phyloP scores from a whole-genome alignment of 1,284 basidiomycete species.

The Malassezia obtusa region DNA sequence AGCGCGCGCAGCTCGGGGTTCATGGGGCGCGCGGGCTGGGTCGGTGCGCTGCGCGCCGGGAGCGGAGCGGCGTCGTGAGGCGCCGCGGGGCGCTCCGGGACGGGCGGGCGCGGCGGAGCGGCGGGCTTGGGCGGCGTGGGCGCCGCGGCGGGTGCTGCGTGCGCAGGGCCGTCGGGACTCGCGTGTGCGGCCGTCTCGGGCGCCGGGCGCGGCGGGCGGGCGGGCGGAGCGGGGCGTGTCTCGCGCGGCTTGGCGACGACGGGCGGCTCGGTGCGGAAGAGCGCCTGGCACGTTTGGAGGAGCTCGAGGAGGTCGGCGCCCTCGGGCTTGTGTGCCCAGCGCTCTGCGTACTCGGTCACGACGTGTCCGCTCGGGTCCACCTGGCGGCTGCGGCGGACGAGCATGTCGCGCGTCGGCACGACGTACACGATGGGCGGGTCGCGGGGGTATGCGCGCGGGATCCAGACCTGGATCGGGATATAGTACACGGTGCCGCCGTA shows the following conservation, averaged over 20 bases:
- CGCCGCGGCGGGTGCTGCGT: not conserved
- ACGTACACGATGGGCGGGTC: constrained; percentile 83
- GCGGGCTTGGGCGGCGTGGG: not conserved
- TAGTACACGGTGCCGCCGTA: constrained; percentile 74
- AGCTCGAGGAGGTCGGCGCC: constrained; percentile 53
- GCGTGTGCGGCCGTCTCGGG: not conserved
- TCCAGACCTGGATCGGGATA: constrained; percentile 83
- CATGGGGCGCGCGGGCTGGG: constrained; percentile 68
- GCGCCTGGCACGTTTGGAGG: constrained; percentile 62
- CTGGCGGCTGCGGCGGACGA: constrained; percentile 64
- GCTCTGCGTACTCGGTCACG: constrained; percentile 59
- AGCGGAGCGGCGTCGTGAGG: too few relatives aligned
- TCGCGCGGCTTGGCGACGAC: constrained; percentile 64
- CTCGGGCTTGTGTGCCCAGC: constrained; percentile 59
- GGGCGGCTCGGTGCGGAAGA: constrained; percentile 76
- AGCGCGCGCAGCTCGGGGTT: constrained; percentile 66
- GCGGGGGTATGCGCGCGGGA: constrained; percentile 46
- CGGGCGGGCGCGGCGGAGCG: not conserved
- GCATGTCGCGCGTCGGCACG: constrained; percentile 83
- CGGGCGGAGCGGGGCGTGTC: constrained; percentile 26
- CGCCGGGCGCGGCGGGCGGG: constrained; percentile 21
- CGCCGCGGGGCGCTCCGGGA: not conserved
- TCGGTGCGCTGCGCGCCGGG: constrained; percentile 48
- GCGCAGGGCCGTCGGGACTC: too few relatives aligned
- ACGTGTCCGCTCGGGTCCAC: constrained; percentile 77